These are phyloP conservation scores for Suillus plorans DNA, from an alignment of 768 basidiomycete species.

Conservation along the genomic window DNA sequence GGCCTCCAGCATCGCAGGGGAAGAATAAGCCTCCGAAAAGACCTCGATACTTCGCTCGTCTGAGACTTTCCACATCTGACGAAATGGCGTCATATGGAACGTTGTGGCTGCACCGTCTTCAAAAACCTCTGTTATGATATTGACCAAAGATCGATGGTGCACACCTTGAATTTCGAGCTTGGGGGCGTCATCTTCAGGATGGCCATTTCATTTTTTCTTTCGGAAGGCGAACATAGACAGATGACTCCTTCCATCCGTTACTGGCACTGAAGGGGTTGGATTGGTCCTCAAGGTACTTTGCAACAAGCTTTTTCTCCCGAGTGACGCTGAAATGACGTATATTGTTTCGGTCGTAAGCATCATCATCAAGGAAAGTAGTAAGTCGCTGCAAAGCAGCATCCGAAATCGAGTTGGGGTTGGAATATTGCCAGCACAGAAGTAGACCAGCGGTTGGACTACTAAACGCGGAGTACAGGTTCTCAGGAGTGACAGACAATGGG, in stretches of 20 bases:
- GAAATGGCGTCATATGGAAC: constrained; percentile 27
- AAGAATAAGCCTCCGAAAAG: constrained; percentile 5
- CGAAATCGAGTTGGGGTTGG: constrained; percentile 29
- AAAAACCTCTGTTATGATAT: constrained; percentile 5
- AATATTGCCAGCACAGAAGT: constrained; percentile 33
- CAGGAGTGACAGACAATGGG: neutral
- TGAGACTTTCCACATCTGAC: constrained; percentile 18
- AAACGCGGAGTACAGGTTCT: neutral
- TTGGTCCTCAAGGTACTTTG: neutral
- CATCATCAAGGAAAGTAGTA: constrained; percentile 19
- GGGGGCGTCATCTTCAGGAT: neutral
- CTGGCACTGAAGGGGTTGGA: constrained; percentile 6
- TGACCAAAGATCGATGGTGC: neutral
- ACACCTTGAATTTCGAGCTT: neutral
- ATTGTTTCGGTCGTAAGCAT: neutral
- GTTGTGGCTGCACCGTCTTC: neutral
- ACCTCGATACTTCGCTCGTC: neutral
- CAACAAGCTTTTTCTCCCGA: neutral
- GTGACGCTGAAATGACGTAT: constrained; percentile 10
- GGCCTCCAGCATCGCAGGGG: neutral
- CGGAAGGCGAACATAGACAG: neutral
- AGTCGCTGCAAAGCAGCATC: constrained; percentile 25
- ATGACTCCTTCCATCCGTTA: constrained; percentile 8
- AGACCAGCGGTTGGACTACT: neutral
- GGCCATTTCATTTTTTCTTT: neutral